These are phyloP conservation scores for Oryza australiensis DNA, from an alignment of 176 grass and related monocot genomes.

Conservation along the genomic window DNA sequence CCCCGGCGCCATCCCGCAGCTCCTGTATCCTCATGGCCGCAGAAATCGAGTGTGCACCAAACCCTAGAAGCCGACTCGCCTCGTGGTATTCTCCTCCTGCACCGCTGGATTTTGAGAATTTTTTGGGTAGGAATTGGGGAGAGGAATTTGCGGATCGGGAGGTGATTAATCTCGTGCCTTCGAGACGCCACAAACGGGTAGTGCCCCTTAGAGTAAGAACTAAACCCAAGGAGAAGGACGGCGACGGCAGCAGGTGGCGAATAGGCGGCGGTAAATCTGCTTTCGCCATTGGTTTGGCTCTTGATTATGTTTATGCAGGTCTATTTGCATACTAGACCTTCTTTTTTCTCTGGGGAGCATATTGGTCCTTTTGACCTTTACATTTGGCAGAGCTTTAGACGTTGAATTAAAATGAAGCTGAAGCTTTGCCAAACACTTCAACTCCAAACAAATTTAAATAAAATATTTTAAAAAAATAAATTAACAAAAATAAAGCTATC, in stretches of 20 bases:
- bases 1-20: slow-evolving; percentile 26
- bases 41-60: slow-evolving; percentile 7
- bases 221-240: neutral
- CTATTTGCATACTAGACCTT: neutral
- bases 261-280: slow-evolving; percentile 14
- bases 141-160: slow-evolving; percentile 21
- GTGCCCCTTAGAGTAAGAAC: neutral
- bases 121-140: neutral
- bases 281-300: neutral
- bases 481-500: too few relatives aligned
- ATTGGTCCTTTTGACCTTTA: neutral
- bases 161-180: slow-evolving; percentile 18
- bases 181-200: slow-evolving; percentile 25
- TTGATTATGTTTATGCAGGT: neutral
- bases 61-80: slow-evolving; percentile 10
- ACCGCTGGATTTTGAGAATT: neutral
- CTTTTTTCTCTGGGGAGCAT: neutral
- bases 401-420: too few relatives aligned
- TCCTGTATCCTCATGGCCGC: slow-evolving; percentile 41
- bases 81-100: slow-evolving; percentile 7
- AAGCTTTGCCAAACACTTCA: too few relatives aligned
- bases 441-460: too few relatives aligned
- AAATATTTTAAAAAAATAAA: too few relatives aligned
- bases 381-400: too few relatives aligned
- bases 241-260: neutral